Base-by-base conservation (phyloP, 1,139 yeast genomes). In the Taphrina sp. region DNA sequence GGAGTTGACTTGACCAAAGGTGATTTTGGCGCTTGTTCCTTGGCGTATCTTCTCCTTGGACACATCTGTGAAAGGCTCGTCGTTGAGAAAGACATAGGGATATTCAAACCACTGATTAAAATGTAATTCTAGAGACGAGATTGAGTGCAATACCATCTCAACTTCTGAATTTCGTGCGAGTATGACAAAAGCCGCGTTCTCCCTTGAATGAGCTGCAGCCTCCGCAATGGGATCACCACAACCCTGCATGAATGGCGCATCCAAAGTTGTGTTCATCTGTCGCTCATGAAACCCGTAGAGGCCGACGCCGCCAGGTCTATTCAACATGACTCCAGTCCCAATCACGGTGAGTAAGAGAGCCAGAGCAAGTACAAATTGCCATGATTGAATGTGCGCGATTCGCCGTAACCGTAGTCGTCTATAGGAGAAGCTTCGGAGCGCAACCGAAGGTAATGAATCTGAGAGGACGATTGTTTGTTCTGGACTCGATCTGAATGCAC, bases 101-200 rank as follows among this genome's bases (percentile, higher is more conserved):
- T 90, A 90, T 62, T 83, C 77, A 67, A 76, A 90, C 92, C 95
- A 86, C 61, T 88, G 87, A 67, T 90, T 90, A 70, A 88, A 90
- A 64, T 85, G 92, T 28, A 87, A 74, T 66, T 90, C 96, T 47
- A 89, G 68, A 2, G 89, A 81, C 19, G 74, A 70, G 76, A 89
- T 81, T 2, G 92, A 81, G 53, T 76, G 73, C 2, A 84, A 64
- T 1, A 86, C 94, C 3, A 82, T 92, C 2, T 77, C 74, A 1
- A 86, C 62, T 63, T 89, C 96, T 2, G 77, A 70, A 65, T 88
- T 88, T 58, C 95, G 72, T 0, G 95, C 88, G 53, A 89, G 71
- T 64, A 88, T 81, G 12, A 89, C 86, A 61, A 89, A 77, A 0
- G 89, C 83, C 0, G 95, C 96, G 66, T 83, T 85, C 26, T 84